These are phyloP conservation scores for Eucalyptus curtisii DNA, from an alignment of 345 rosid species.

Conservation along the genomic window DNA sequence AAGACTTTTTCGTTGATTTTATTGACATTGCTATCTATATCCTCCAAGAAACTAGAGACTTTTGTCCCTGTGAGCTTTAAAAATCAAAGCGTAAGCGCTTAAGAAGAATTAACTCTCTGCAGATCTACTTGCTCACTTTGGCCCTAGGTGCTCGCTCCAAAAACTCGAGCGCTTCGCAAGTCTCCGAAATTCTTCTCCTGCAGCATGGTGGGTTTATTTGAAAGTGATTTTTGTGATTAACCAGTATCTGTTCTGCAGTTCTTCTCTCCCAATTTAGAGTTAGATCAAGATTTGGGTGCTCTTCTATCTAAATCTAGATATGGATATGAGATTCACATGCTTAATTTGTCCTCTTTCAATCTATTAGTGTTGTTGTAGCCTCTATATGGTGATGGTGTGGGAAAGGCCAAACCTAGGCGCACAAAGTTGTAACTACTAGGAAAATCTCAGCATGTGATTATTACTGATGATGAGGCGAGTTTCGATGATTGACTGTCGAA, in stretches of 20 bases:
- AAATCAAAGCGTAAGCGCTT: background rate
- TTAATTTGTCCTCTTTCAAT: background rate
- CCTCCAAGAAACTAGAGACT: background rate
- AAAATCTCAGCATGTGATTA: background rate
- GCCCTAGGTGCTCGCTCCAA: background rate
- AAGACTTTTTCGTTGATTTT: background rate
- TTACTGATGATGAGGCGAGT: background rate
- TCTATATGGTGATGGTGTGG: background rate
- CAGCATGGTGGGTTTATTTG: no score
- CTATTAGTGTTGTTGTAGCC: background rate
- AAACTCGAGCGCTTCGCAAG: fast-evolving
- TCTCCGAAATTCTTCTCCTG: background rate
- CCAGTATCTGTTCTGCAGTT: fast-evolving
- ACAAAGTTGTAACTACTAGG: background rate
- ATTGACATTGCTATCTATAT: background rate
- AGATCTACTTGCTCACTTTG: background rate
- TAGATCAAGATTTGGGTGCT: background rate
- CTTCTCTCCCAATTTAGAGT: background rate
- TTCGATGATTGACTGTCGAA: background rate
- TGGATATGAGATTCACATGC: background rate
- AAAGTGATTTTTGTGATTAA: background rate
- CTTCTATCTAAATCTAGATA: background rate
- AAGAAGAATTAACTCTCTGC: background rate
- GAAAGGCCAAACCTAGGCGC: background rate
- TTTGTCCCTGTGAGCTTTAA: background rate